Evolutionary conservation across 2,329 filamentous ascomycete genomes (phyloP).

Genomic region (Neofusicoccum laricinum): DNA sequence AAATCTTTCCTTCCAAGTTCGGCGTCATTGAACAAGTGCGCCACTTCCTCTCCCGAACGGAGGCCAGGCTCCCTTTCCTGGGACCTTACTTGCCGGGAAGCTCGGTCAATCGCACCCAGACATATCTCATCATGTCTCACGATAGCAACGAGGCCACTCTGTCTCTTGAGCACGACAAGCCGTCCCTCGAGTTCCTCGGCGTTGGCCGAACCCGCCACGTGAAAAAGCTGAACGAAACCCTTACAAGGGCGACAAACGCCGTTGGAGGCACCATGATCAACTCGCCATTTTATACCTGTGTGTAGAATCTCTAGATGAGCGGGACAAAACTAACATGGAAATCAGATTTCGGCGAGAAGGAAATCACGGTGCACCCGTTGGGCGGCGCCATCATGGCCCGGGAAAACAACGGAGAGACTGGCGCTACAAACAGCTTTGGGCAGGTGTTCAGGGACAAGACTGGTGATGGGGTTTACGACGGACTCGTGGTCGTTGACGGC

Average conservation of each 20-base stretch:
- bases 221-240: conserved; percentile 50
- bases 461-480: conserved; percentile 51
- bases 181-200: conserved; percentile 58
- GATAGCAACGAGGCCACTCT: conserved; percentile 62
- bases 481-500: conserved; percentile 61
- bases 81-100: conserved; percentile 58
- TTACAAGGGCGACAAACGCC: conserved; percentile 54
- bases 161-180: conserved; percentile 58
- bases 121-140: conserved; percentile 66
- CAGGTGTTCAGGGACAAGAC: conserved; percentile 54
- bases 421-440: conserved; percentile 61
- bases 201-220: conserved; percentile 57
- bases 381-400: conserved; percentile 63
- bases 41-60: conserved; percentile 48
- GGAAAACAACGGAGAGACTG: conserved; percentile 55
- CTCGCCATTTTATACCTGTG: conserved; percentile 50
- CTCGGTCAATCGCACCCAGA: conserved; percentile 58
- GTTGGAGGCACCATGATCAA: conserved; percentile 60
- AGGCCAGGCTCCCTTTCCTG: conserved; percentile 48
- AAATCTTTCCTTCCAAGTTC: conserved; percentile 38
- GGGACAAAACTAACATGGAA: too few species aligned
- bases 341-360: conserved; percentile 28
- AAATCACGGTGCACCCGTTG: conserved; percentile 65
- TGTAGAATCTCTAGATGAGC: not conserved
- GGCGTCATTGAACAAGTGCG: conserved; percentile 43